Evolutionary conservation across 1,284 basidiomycete species (phyloP), one percentile per base, ranked within the genome.

Genomic region (Melampsora larici-populina): DNA sequence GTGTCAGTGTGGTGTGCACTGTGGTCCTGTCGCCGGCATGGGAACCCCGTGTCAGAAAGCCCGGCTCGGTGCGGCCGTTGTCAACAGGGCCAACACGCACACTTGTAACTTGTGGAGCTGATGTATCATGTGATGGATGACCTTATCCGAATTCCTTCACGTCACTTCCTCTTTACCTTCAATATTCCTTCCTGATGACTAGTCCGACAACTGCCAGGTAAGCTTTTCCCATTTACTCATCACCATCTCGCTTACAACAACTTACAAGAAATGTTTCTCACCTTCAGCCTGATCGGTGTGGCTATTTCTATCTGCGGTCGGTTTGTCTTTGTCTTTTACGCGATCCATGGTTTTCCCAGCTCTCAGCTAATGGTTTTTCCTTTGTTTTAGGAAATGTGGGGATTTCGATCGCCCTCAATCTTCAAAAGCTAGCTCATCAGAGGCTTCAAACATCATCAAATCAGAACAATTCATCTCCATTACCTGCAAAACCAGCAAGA

Each of bases 381-480:
- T 64, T 33, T 64, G 15, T 8, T 33, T 7, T 18, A 72, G 70
- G 51, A 51, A 84, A 84, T 76, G 77, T 83, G 9, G 80, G 83
- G 51, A 83, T 84, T 66, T 82, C 81, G 33, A 67, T 84, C 0
- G 83, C 83, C 18, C 80, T 84, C 46, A 84, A 84, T 66, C 80
- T 81, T 60, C 83, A 84, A 67, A 84, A 84, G 74, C 80, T 83
- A 11, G 82, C 83, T 3, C 83, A 84, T 65, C 79, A 80, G 62
- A 80, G 81, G 29, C 66, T 83, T 51, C 33, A 43, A 62, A 49
- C n/a, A 31, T 29, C 21, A 2, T 43, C 31, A 65, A 74, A 55
- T 51, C 46, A 62, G n/a, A 15, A 43, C 29, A 24, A 31, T 21
- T 31, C 63, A 66, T 46, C 33, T 33, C 46, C 21, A 60, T 6